Conservation (phyloP, 768 basidiomycete species). For the Calvatia gigantea region DNA sequence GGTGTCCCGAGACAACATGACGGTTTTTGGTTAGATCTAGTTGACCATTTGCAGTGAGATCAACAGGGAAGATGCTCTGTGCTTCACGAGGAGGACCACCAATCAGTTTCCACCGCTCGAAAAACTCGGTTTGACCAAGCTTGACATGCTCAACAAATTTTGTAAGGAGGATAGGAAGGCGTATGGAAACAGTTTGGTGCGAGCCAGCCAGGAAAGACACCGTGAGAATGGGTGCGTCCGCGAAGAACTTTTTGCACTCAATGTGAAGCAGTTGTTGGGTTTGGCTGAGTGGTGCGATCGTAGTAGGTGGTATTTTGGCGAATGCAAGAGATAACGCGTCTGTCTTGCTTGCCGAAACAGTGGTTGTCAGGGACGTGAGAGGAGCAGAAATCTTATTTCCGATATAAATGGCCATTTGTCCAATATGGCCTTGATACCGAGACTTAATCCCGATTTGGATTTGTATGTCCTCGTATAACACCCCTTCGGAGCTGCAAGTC, state of each 20-base stretch:
- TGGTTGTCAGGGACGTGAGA: slow-evolving; percentile 89
- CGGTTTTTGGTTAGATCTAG: slow-evolving; percentile 72
- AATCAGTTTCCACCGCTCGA: slow-evolving; percentile 97
- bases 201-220: slow-evolving; percentile 93
- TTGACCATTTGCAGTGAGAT: slow-evolving; percentile 60
- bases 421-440: slow-evolving; percentile 91
- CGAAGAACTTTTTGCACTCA: slow-evolving; percentile 90
- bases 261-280: slow-evolving; percentile 91
- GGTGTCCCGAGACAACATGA: slow-evolving; percentile 75
- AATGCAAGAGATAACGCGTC: slow-evolving; percentile 80
- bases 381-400: slow-evolving; percentile 92
- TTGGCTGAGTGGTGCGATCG: slow-evolving; percentile 79
- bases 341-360: slow-evolving; percentile 67
- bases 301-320: slow-evolving; percentile 85
- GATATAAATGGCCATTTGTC: slow-evolving; percentile 90
- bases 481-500: slow-evolving; percentile 75
- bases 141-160: slow-evolving; percentile 95
- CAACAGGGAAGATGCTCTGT: slow-evolving; percentile 82
- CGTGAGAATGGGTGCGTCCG: slow-evolving; percentile 69
- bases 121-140: slow-evolving; percentile 82
- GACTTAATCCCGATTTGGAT: slow-evolving; percentile 96
- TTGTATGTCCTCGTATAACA: slow-evolving; percentile 93
- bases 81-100: slow-evolving; percentile 93
- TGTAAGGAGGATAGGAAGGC: slow-evolving; percentile 81
- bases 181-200: slow-evolving; percentile 79